Evolutionary conservation across 192 early-diverging fungal species (phyloP), one percentile per base, ranked within the genome.

Genomic region (Umbelopsis ramanniana): DNA sequence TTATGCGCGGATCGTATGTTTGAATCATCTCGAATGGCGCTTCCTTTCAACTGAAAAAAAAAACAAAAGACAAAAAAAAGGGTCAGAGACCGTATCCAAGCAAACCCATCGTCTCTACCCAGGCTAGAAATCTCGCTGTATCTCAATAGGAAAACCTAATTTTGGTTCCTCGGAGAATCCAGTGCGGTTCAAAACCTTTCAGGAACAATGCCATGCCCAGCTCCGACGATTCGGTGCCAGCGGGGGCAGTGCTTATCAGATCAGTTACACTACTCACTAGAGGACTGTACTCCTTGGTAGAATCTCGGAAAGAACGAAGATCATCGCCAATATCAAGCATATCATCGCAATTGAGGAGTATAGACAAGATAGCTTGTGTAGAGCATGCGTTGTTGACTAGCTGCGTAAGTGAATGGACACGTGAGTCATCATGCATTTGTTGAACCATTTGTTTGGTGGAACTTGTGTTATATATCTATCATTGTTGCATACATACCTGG

Each of bases 381-480:
- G 91, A 88, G 72, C 91, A 92, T 4, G 90, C 91, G 72, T 92
- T 89, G 43, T 88, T 77, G 52, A 91, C 82, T 0, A 92, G 77
- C 79, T 91, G 83, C 76, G 53, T 35, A 67, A 75, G 14, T 55
- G 35, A 24, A 26, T 63, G 57, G 15, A 6, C 57, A 63, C 57
- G 70, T 71, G 46, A 70, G 50, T 12, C 7, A 45, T 11, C 29
- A 47, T 47, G 43, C 46, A 55, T 29, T 29, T 29, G 29, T 29
- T 29, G 29, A 29, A 29, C 29, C 3, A n/a, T 22, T 55, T 21
- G 55, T 60, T 60, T 33, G 55, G 11, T 29, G 50, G 23, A 11
- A 1, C 15, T 15, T 63, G 23, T 50, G 24, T 52, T 35, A 47
- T 15, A 69, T 3, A 10, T 21, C 53, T 26, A 7, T 14, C 22